Evolutionary conservation across 495 filamentous ascomycete species (phyloP), one percentile per base, ranked within the genome.

Genomic region (Durotheca rogersii): DNA sequence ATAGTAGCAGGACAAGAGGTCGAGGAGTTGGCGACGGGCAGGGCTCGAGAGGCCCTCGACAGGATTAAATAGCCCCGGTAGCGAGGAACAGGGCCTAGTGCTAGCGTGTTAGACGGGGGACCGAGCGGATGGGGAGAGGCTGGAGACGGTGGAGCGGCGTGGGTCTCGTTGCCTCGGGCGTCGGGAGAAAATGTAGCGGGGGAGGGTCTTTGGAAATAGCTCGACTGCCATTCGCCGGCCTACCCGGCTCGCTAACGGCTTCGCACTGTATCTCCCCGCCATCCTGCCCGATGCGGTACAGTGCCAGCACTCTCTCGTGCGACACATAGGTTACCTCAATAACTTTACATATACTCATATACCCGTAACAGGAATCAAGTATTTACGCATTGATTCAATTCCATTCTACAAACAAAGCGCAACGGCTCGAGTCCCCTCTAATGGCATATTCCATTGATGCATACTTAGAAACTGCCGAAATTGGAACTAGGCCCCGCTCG

Each of bases 121-220:
- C 25, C 44, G 35, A 58, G 40, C 4, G 14, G 45, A 53, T 59
- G 56, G 56, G 53, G 56, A 59, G 52, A 51, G 29, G 21, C 36
- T 59, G 56, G 49, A 50, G 56, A 53, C 17, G 9, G 50, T 59
- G 50, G 49, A 38, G 45, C 7, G 6, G 34, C 21, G 11, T 52
- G 48, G 48, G 16, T 23, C 46, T 27, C 23, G 23, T 27, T 37
- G 12, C 15, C 25, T 59, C 56, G 56, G 56, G 49, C 40, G 25
- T 59, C 56, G 56, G 56, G 49, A 59, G 50, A 59, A 59, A 59
- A 59, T 59, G 14, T 50, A 49, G 56, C 56, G 56, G 56, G 45
- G 49, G 19, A 16, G 25, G 34, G 33, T n/a, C 44, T 37, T 59
- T 59, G 49, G 48, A 59, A 59, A 59, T 59, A 27, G 37, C 45